These are phyloP conservation scores for Massariosphaeria phaeospora DNA, from an alignment of 495 filamentous ascomycete genomes.

Conservation along the genomic window DNA sequence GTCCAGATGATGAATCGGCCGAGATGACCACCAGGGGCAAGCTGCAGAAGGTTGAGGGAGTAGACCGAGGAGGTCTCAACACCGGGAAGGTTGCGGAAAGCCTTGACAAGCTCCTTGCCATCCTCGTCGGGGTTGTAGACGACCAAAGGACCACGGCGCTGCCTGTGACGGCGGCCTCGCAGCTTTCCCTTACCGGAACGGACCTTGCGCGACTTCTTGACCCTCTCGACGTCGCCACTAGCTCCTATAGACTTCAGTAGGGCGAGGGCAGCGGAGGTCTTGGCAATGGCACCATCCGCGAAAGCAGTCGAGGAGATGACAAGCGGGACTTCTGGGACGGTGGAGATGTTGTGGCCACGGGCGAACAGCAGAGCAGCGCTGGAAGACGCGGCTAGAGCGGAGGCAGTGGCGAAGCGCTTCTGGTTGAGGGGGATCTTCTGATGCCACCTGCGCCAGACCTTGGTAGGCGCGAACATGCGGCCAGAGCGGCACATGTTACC, in stretches of 20 bases:
- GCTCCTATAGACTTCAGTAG: constrained; percentile 89
- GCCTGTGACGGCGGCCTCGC: constrained; percentile 86
- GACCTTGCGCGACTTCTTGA: constrained; percentile 86
- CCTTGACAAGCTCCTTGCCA: constrained; percentile 81
- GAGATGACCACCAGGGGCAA: constrained; percentile 96
- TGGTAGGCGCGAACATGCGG: constrained; percentile 99
- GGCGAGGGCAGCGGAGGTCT: constrained; percentile 81
- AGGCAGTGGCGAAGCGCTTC: constrained; percentile 97
- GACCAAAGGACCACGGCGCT: constrained; percentile 93
- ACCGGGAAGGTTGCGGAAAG: constrained; percentile 97
- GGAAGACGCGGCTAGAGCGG: constrained; percentile 92
- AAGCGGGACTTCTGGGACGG: constrained; percentile 91
- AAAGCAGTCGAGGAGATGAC: constrained; percentile 88
- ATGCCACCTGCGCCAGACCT: constrained; percentile 99
- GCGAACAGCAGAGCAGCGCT: constrained; percentile 90
- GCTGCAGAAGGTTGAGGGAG: constrained; percentile 95
- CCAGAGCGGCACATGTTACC: constrained; percentile 99
- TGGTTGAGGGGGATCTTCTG: constrained; percentile 98
- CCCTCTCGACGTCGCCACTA: constrained; percentile 84
- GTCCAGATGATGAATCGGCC: constrained; percentile 99
- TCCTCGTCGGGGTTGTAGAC: constrained; percentile 93
- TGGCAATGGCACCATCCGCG: constrained; percentile 66
- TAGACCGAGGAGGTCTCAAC: constrained; percentile 95
- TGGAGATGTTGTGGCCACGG: constrained; percentile 90
- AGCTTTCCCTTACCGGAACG: constrained; percentile 98